Percentiles rank a stretch among this genome's conserved stretches.
phyloP scores from a whole-genome alignment of 2,329 filamentous ascomycete species.

The Fusarium avenaceum region DNA sequence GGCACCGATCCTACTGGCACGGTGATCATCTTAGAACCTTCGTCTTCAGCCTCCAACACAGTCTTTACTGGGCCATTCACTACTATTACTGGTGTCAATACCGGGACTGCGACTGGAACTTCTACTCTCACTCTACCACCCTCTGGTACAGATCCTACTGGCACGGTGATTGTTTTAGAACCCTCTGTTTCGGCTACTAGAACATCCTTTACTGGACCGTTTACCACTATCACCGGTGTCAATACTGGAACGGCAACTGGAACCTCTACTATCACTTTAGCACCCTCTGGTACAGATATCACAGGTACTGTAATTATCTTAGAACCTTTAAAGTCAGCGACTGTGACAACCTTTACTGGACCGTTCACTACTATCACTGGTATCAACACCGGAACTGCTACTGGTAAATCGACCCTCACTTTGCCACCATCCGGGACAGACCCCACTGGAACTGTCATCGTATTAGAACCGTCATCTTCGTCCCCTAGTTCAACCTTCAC shows the following conservation, averaged over 20 bases:
- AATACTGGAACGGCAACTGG: not conserved
- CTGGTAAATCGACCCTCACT: not conserved
- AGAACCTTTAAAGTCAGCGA: not conserved
- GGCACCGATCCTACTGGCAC: no score
- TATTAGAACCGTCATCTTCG: not conserved
- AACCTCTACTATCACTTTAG: no score
- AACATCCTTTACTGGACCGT: not conserved
- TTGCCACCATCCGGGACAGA: slow-evolving; percentile 3
- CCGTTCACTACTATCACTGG: not conserved
- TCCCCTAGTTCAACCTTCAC: not conserved
- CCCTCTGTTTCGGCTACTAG: not conserved
- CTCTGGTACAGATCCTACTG: not conserved
- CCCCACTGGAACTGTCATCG: not conserved
- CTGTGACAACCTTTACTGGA: not conserved
- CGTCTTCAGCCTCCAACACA: no score
- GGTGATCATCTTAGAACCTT: no score
- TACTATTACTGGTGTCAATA: no score
- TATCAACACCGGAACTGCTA: slow-evolving; percentile 5
- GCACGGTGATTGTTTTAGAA: no score
- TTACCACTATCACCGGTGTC: slow-evolving; percentile 1
- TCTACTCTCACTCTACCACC: no score
- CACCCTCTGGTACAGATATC: no score
- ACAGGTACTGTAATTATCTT: no score
- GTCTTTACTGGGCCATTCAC: no score
- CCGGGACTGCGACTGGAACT: no score